Conservation (phyloP, 163 green algal species). For the Scenedesmus sp. region DNA sequence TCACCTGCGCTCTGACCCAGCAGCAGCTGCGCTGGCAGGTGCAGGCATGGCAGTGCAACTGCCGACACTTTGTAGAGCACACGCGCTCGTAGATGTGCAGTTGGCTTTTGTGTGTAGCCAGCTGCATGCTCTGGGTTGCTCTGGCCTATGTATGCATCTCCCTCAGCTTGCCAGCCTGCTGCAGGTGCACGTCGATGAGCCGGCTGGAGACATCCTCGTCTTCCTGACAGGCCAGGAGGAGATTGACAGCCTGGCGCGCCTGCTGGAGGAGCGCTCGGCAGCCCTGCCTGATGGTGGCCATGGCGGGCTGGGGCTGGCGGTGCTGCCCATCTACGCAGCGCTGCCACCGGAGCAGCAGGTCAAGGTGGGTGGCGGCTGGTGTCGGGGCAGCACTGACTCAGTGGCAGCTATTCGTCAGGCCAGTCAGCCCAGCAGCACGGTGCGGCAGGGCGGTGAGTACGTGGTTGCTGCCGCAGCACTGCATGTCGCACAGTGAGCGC, state of each 20-base stretch:
- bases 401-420: no score
- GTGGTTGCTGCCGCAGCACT: no score
- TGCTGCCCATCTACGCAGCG: slow-evolving; percentile 88
- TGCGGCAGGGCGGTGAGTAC: no score
- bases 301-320: slow-evolving; percentile 57
- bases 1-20: no score
- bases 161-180: neutral
- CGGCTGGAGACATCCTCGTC: slow-evolving; percentile 89
- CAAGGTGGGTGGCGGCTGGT: slow-evolving; percentile 56
- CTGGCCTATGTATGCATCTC: neutral
- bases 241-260: slow-evolving; percentile 86
- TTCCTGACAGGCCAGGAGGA: slow-evolving; percentile 90
- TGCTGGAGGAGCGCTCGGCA: slow-evolving; percentile 72
- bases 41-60: no score
- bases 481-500: no score
- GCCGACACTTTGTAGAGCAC: no score
- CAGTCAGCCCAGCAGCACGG: no score
- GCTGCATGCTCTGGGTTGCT: no score
- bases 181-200: slow-evolving; percentile 87
- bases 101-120: no score
- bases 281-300: slow-evolving; percentile 48
- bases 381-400: neutral
- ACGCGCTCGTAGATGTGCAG: no score
- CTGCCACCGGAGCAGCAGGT: slow-evolving; percentile 89
- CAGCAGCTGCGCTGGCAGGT: no score